Evolutionary conservation across 148 eudicot species (phyloP), one percentile per base, ranked within the genome.

Genomic region (Rhododendron kiyosumense): DNA sequence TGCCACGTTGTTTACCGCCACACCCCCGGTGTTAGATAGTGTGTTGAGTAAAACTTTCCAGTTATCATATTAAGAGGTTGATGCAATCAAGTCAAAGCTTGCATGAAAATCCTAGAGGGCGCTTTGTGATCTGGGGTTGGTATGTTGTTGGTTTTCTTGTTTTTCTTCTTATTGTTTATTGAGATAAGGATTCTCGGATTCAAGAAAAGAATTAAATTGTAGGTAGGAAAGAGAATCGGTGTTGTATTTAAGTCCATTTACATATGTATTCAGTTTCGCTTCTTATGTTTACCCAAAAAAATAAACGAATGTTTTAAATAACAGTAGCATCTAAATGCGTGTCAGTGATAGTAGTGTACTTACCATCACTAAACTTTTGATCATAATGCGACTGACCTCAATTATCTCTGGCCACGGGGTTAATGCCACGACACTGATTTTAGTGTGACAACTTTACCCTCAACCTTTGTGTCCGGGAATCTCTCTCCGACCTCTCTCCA

Each of bases 11-110:
- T 86, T 86, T 57, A 45, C 67, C 13, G 7, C 86, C 2, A 30
- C 45, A 4, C 88, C 83, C 1, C 32, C 83, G 4, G 85, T 87
- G n/a, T 78, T 83, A 6, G 54, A 82, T 24, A n/a, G 36, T 67
- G 86, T 87, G 52, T 67, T 87, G 83, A 45, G 85, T 13, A 69
- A 61, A 30, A 71, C 88, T 7, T 87, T 87, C 80, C 86, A 87
- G 73, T 20, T 84, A 14, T 45, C 28, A 3, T 9, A 24, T 63
- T 2, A 75, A 3, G 38, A 61, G 12, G 83, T 86, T 63, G 82
- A 83, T 7, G 80, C 57, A 6, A 86, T 86, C n/a, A 76, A 86
- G 82, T 15, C 34, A 24, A 76, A 14, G 63, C 61, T 52, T 14
- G 57, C 57, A 52, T 3, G 1, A 52, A 52, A 52, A 15, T 0